These are phyloP conservation scores for Pseudozyma pruni DNA, from an alignment of 1,284 basidiomycete genomes.

Conservation along the genomic window DNA sequence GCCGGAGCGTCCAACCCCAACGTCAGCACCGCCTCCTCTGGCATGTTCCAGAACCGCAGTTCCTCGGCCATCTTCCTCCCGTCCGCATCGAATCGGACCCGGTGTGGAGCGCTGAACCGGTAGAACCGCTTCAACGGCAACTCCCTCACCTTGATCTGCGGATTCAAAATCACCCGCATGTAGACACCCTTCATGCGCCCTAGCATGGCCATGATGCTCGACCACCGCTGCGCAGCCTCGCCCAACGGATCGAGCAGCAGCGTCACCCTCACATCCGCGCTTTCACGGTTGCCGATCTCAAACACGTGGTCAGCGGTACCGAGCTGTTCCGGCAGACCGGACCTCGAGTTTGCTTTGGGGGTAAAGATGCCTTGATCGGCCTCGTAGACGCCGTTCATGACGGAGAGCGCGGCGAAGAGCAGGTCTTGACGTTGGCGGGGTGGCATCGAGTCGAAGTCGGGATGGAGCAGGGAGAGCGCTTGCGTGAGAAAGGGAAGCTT, in stretches of 20 bases:
- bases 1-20: conserved; percentile 87
- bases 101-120: conserved; percentile 77
- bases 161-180: conserved; percentile 59
- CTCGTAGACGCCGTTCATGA: conserved; percentile 44
- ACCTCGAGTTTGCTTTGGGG: conserved; percentile 19
- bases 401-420: conserved; percentile 39
- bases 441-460: conserved; percentile 11
- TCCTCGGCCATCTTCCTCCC: conserved; percentile 70
- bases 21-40: conserved; percentile 81
- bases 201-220: conserved; percentile 71
- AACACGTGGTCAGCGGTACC: conserved; percentile 65
- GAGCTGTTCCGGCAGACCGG: conserved; percentile 30
- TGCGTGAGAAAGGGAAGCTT: conserved; percentile 41
- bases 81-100: conserved; percentile 76
- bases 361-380: conserved; percentile 29
- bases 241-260: conserved; percentile 86
- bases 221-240: conserved; percentile 84
- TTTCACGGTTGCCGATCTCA: conserved; percentile 75
- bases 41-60: conserved; percentile 67
- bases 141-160: conserved; percentile 70
- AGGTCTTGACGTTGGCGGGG: conserved; percentile 28
- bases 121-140: conserved; percentile 95
- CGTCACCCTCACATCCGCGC: conserved; percentile 78
- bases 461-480: conserved; percentile 19
- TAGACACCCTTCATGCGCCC: conserved; percentile 45